Percentiles rank a stretch among this genome's conserved stretches.
Evolutionary conservation across 768 basidiomycete genomes (phyloP).

Genomic region (Suillus subalutaceus): DNA sequence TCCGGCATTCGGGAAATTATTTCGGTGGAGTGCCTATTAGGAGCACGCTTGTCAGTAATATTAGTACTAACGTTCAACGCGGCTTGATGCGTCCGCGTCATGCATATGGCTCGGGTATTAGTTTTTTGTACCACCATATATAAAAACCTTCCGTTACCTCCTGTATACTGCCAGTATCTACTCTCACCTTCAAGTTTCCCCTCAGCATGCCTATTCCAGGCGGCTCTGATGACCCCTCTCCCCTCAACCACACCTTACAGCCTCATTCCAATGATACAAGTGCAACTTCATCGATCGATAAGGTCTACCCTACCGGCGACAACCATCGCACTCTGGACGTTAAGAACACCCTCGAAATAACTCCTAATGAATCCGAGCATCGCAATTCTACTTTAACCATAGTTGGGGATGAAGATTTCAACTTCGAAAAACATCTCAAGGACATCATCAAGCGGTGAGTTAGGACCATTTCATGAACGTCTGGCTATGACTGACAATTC

Average conservation of each 20-base stretch:
- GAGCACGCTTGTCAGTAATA: not conserved
- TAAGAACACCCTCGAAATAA: too few relatives aligned
- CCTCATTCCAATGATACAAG: not conserved
- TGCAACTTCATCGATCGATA: not conserved
- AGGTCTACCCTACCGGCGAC: not conserved
- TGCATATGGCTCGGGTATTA: not conserved
- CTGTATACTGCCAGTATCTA: not conserved
- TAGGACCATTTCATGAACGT: not conserved
- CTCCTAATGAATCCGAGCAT: not conserved
- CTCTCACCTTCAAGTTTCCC: too few relatives aligned
- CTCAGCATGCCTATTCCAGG: not conserved
- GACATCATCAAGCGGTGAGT: slow-evolving; percentile 18
- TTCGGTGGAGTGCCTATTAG: not conserved
- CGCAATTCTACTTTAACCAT: not conserved
- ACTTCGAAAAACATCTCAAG: slow-evolving; percentile 21
- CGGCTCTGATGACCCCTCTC: not conserved
- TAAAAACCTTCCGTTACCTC: not conserved
- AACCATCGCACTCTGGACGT: too few relatives aligned
- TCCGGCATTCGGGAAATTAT: not conserved
- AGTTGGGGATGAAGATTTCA: slow-evolving; percentile 1
- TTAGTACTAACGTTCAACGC: too few relatives aligned
- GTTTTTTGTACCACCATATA: not conserved
- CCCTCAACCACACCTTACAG: too few relatives aligned
- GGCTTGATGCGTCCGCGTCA: not conserved
- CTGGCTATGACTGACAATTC: not conserved